phyloP scores from a whole-genome alignment of 2,329 filamentous ascomycete genomes.

The Coniochaeta sp. region DNA sequence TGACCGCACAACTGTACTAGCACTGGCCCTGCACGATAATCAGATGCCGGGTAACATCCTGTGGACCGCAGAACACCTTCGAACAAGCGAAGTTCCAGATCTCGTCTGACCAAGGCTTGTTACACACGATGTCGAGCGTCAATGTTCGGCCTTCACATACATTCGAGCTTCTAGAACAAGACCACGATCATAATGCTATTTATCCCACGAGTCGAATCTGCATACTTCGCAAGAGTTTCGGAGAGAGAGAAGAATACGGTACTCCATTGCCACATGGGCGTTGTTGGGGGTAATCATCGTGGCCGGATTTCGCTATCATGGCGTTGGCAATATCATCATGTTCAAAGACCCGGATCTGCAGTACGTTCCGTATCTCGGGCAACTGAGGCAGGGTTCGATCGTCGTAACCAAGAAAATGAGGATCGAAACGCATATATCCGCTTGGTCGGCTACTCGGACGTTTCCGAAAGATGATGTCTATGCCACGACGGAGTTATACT shows the following conservation, averaged over 20 bases:
- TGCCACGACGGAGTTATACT: background rate
- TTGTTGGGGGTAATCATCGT: background rate
- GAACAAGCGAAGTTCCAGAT: background rate
- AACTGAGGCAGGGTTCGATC: background rate
- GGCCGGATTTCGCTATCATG: too few relatives aligned
- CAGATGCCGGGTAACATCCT: background rate
- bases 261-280: too few relatives aligned
- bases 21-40: background rate
- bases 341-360: background rate
- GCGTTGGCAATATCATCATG: too few relatives aligned
- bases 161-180: background rate
- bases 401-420: background rate
- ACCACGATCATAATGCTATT: too few relatives aligned
- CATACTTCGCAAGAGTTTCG: too few relatives aligned
- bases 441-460: background rate
- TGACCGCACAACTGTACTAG: background rate
- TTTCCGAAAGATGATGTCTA: too few relatives aligned
- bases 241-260: too few relatives aligned
- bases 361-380: too few relatives aligned
- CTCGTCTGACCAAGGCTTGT: background rate
- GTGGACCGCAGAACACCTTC: background rate
- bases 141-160: background rate
- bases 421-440: background rate
- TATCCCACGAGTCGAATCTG: too few relatives aligned
- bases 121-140: background rate